Base-by-base conservation (phyloP, 106 monocot genomes). In the Dendrobium chrysotoxum region DNA sequence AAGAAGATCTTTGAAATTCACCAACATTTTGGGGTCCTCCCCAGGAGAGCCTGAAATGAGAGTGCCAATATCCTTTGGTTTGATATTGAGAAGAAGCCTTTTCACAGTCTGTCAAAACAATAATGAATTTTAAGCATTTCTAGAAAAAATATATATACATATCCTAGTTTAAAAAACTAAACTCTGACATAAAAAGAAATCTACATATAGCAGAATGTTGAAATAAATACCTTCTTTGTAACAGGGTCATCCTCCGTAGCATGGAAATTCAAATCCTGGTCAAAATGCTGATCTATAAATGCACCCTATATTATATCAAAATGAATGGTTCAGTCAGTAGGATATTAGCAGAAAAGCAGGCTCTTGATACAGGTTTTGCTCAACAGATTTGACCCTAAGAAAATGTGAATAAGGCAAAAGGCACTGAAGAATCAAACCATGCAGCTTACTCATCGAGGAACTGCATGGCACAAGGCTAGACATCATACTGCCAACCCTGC, bases 161-260 rank as follows among this genome's bases (percentile, higher is more conserved):
- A 11, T 21, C n/a, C 21, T 26, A 28, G 30, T 40, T 40, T 20
- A 72, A 6, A 80, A 78, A 26, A 31, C 20, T 39, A 77, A 39
- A 30, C 25, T 64, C 35, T 28, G 68, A 18, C 1, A 74, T 21
- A 41, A 41, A 74, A 21, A 42, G 35, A 35, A 35, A 35, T 35
- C 35, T 41, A 4, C 41, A 20, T 21, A 40, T 12, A 42, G 21
- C 55, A 53, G 26, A 21, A 79, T 57, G 10, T 11, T 26, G 26
- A 80, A 55, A 45, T 20, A 65, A 81, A 81, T 28, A 88, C 98
- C 98, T 95, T 98, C 79, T 95, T 93, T 76, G 98, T 91, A 64
- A 95, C 98, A 83, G 92, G 98, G 85, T 98, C 98, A 83, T 98
- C 95, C 86, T 95, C 95, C n/a, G 87, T 88, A 25, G 98, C 94